Evolutionary conservation across 202 grass and related monocot species (phyloP), one percentile per base, ranked within the genome.

Genomic region (Zizania palustris): DNA sequence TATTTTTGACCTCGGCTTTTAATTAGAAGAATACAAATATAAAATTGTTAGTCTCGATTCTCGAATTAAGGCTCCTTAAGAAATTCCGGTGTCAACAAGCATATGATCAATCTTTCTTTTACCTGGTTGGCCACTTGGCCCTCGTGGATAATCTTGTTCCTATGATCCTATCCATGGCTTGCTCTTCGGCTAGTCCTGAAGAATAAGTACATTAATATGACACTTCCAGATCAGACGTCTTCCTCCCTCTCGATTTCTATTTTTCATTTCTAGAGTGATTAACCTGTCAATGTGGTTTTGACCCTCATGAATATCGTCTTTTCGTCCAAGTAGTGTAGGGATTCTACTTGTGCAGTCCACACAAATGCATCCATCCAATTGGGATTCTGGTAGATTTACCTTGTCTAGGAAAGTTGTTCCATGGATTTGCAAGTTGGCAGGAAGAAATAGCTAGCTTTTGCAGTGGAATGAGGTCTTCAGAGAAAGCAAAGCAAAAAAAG

Each of bases 261-360:
- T 3, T 54, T 19, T 15, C 5, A 0, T 49, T 49, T 54, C 3
- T 6, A 0, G 50, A 54, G 7, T 16, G 19, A 28, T 28, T 28
- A 28, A 54, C 18, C 16, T 9, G 9, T 46, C 14, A 1, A 45
- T 15, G 45, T 33, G 42, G 14, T 46, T 45, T 46, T 33, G 42
- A 33, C 20, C 58, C 60, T 9, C 45, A 9, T 37, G 45, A 37
- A 69, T 36, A 37, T 18, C n/a, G 46, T 28, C 28, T 28, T 28
- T 22, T 75, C 49, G 9, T 63, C 42, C 58, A 63, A 35, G 1
- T 2, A 12, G 15, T 48, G 5, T 6, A 37, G 9, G 22, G 28
- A 37, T 37, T 49, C 58, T 5, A 48, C 9, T 46, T 5, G 42
- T 37, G 44, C 22, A 75, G 59, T 22, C 60, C 73, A 76, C 58